Evolutionary conservation across 805 yeast species (phyloP), one percentile per base, ranked within the genome.

Genomic region (Schwanniomyces pseudopolymorphus): DNA sequence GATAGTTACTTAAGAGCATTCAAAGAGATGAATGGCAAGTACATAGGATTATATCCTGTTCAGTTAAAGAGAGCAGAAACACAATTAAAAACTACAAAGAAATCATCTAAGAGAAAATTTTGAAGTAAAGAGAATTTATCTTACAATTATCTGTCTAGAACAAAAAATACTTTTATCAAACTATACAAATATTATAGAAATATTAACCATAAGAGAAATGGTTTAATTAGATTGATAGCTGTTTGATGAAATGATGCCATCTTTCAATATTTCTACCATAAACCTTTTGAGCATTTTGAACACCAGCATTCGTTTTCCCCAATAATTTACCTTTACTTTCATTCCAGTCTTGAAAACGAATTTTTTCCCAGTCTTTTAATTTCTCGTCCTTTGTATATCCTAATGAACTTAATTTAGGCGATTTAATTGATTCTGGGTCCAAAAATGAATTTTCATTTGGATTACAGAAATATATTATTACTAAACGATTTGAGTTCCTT

Each of bases 1-100:
- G 80, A 81, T 17, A 92, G 87, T 57, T 87, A 84, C 55, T 69
- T 87, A 45, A 66, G 70, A 43, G 89, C 91, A 2, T 87, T 84
- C 64, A 83, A 81, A 58, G 88, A 84, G 55, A 78, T 85, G 83
- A 84, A 87, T 58, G 88, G 89, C 21, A 84, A 85, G 57, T 85
- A 84, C 54, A 75, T 87, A 40, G 95, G 94, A 1, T 79, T 74
- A 54, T 84, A 84, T 55, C 94, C 94, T 0, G 81, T 87, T 22
- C 83, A 78, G 47, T 64, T 87, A 60, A 83, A 84, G 60, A 70
- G 83, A 48, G 91, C 92, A 0, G 81, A 74, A 49, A 63, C 77
- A 5, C 67, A 49, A 31, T 46, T 58, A 16, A 57, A 55, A 46
- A 47, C 57, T 1, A 40, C 51, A 11, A 57, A 55, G 49, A 57